Percentiles rank a stretch among this genome's conserved stretches.
These are phyloP conservation scores for Mycena kentingensis DNA, from an alignment of 768 basidiomycete genomes.

Conservation along the genomic window DNA sequence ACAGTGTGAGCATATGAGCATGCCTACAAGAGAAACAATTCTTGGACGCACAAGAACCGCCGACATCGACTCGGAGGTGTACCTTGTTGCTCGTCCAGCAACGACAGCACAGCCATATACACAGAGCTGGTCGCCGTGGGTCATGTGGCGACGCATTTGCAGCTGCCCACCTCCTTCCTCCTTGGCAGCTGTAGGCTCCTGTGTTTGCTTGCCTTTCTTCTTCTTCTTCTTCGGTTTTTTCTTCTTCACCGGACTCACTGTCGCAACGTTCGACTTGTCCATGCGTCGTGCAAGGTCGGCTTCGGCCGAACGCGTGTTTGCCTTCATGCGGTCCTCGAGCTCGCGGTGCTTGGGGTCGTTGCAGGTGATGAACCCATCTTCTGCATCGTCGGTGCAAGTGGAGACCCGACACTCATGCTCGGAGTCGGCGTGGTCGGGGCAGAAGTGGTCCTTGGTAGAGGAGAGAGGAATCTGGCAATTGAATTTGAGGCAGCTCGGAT, in stretches of 20 bases:
- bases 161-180: neutral
- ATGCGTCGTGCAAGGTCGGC: neutral
- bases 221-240: no score
- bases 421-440: neutral
- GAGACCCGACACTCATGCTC: neutral
- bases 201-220: no score
- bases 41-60: slow-evolving; percentile 24
- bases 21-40: neutral
- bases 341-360: neutral
- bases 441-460: neutral
- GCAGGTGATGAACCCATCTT: neutral
- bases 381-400: neutral
- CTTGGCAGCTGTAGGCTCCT: neutral
- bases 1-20: neutral
- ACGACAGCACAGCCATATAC: slow-evolving; percentile 33
- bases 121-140: slow-evolving; percentile 34
- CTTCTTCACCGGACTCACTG: no score
- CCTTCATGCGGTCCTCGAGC: neutral
- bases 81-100: slow-evolving; percentile 30
- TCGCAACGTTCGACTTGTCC: neutral
- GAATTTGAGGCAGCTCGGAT: neutral
- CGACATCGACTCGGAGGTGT: slow-evolving; percentile 29
- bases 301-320: neutral
- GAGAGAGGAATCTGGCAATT: neutral
- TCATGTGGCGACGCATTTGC: slow-evolving; percentile 17